Evolutionary conservation across 2,329 filamentous ascomycete genomes (phyloP).

Genomic region (Ramularia collo-cygni): DNA sequence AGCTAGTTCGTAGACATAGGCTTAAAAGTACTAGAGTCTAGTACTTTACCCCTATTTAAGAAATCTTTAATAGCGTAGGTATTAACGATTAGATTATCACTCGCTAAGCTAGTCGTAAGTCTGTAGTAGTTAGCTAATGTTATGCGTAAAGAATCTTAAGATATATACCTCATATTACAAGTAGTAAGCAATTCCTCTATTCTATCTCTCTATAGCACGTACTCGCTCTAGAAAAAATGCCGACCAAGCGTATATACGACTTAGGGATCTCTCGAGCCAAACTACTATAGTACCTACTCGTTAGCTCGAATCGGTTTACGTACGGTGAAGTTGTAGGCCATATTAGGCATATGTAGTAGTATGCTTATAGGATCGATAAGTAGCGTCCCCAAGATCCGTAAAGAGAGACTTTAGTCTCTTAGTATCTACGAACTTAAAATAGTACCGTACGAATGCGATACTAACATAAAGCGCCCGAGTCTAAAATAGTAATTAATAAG

Average conservation of each 20-base stretch:
- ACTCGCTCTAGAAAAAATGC: conserved; percentile 66
- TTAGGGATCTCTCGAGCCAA: conserved; percentile 60
- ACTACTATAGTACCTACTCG: conserved; percentile 65
- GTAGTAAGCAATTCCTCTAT: conserved; percentile 36
- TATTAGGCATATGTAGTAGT: conserved; percentile 60
- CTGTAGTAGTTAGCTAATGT: background rate
- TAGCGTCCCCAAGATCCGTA: conserved; percentile 43
- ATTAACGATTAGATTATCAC: conserved; percentile 59
- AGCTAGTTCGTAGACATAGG: conserved; percentile 7
- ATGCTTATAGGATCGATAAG: conserved; percentile 62
- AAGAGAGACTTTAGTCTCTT: conserved; percentile 39
- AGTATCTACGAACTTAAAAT: conserved; percentile 58
- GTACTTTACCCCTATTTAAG: conserved; percentile 36
- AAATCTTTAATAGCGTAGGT: conserved; percentile 53
- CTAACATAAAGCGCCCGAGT: conserved; percentile 53
- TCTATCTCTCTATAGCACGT: conserved; percentile 64
- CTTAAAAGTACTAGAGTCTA: conserved; percentile 20
- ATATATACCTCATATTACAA: conserved; percentile 22
- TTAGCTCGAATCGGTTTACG: conserved; percentile 46
- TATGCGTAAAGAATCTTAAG: background rate
- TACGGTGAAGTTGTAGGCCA: conserved; percentile 65
- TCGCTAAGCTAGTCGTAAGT: conserved; percentile 54
- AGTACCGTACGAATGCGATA: conserved; percentile 57
- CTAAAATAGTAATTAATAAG: conserved; percentile 56
- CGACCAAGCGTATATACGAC: conserved; percentile 58